Percentiles rank a stretch among this genome's conserved stretches.
phyloP scores from a whole-genome alignment of 352 stramenopile species.

The Pythium chondricola region DNA sequence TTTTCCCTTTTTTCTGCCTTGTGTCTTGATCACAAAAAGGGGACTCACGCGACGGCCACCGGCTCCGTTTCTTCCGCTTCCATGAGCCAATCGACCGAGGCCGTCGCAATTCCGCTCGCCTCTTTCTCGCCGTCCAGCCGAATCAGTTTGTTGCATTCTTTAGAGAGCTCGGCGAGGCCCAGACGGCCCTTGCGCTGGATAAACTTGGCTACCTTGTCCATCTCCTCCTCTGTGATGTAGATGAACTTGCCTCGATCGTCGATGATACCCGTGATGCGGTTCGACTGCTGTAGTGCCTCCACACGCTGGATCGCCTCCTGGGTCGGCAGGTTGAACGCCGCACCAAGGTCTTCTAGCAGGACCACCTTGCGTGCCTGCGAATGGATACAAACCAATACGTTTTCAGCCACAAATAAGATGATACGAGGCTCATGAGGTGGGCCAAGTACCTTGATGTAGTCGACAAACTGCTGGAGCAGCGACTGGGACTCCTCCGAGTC shows the following conservation, averaged over 20 bases:
- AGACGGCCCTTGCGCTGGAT: conserved; percentile 63
- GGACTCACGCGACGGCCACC: too few species aligned
- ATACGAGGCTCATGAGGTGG: background rate
- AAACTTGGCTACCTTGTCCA: conserved; percentile 67
- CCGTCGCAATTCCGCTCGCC: conserved; percentile 9
- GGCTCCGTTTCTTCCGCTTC: conserved; percentile 24
- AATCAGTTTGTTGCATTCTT: conserved; percentile 79
- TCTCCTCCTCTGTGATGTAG: conserved; percentile 72
- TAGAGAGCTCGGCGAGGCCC: conserved; percentile 51
- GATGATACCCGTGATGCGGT: conserved; percentile 65
- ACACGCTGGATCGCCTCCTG: conserved; percentile 64
- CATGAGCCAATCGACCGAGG: conserved; percentile 27
- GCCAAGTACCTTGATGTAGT: conserved; percentile 49
- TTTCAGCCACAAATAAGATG: background rate
- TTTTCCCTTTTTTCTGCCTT: conserved; percentile 4
- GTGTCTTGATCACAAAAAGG: background rate
- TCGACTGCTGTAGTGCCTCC: conserved; percentile 39
- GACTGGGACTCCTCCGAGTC: conserved; percentile 57
- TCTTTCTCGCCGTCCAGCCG: conserved; percentile 43
- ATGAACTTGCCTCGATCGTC: conserved; percentile 82
- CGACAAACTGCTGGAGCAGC: conserved; percentile 64
- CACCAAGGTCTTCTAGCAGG: conserved; percentile 62
- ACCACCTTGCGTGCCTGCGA: conserved; percentile 60
- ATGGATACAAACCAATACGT: background rate
- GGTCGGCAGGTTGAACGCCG: conserved; percentile 58